phyloP scores from a whole-genome alignment of 441 rosid species.

The Aleurites moluccanus region DNA sequence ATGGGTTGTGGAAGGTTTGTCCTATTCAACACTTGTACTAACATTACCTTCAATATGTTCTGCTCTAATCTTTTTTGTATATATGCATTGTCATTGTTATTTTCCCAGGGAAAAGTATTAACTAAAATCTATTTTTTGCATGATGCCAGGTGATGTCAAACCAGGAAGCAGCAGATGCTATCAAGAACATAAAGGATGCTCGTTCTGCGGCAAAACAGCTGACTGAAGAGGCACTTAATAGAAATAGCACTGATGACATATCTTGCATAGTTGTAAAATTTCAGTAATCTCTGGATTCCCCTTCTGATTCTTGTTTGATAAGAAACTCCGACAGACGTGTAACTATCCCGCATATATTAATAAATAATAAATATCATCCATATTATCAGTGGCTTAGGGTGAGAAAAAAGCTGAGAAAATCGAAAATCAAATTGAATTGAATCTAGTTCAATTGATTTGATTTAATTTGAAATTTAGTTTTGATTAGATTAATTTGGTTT shows the following conservation, averaged over 20 bases:
- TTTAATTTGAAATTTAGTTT: too few relatives aligned
- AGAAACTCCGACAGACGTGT: constrained; percentile 8
- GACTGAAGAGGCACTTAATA: constrained; percentile 70
- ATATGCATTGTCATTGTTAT: background rate
- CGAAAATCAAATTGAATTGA: too few relatives aligned
- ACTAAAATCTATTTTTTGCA: background rate
- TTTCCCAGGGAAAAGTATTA: background rate
- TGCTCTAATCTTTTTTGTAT: background rate
- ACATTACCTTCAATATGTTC: background rate
- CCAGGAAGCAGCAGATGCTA: constrained; percentile 73
- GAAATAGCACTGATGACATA: constrained; percentile 79
- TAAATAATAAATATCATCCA: background rate
- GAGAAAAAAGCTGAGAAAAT: too few relatives aligned
- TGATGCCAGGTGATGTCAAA: constrained; percentile 72
- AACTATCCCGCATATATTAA: background rate
- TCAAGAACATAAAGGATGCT: constrained; percentile 69
- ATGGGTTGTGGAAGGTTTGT: constrained; percentile 88
- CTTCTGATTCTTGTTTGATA: background rate
- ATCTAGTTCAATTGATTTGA: too few relatives aligned
- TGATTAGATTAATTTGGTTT: too few relatives aligned
- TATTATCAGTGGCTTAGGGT: too few relatives aligned
- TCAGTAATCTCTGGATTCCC: constrained; percentile 28
- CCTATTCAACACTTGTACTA: background rate
- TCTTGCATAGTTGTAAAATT: constrained; percentile 79
- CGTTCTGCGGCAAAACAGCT: constrained; percentile 76